Percentiles rank a stretch among this genome's conserved stretches.
These are phyloP conservation scores for Dalbergia oliveri DNA, from an alignment of 306 rosid genomes.

Conservation along the genomic window DNA sequence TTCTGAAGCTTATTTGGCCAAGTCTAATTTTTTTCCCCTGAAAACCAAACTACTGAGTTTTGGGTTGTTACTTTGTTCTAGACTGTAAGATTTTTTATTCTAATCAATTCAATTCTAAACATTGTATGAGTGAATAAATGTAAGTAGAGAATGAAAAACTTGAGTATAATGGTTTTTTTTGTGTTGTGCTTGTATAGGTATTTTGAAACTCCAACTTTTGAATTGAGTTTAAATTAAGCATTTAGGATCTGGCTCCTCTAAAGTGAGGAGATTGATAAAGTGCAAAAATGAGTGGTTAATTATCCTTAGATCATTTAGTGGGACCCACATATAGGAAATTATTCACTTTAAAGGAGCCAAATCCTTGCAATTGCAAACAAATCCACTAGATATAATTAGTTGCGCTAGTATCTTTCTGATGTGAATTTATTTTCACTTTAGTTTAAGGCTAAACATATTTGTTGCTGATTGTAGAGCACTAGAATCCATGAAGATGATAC, in stretches of 20 bases:
- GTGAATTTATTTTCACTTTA: neutral
- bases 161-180: constrained; percentile 12
- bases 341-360: neutral
- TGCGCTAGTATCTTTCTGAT: constrained; percentile 8
- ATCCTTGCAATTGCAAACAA: neutral
- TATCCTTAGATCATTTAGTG: no score
- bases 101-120: constrained; percentile 2
- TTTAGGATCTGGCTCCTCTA: no score
- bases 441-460: constrained; percentile 31
- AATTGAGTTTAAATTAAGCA: neutral
- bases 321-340: no score
- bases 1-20: constrained; percentile 9
- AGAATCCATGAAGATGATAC: constrained; percentile 65
- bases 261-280: no score
- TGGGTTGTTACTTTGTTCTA: neutral
- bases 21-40: neutral
- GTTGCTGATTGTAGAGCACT: constrained; percentile 56
- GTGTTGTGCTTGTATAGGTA: neutral
- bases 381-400: neutral
- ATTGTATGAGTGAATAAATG: neutral
- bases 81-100: neutral
- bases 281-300: no score
- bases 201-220: constrained; percentile 11
- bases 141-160: neutral
- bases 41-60: constrained; percentile 1